A percentile compares a stretch with the other conserved stretches of the same genome.
These are phyloP conservation scores for Taiwanofungus camphoratus DNA, from an alignment of 1,284 basidiomycete species.

Conservation along the genomic window DNA sequence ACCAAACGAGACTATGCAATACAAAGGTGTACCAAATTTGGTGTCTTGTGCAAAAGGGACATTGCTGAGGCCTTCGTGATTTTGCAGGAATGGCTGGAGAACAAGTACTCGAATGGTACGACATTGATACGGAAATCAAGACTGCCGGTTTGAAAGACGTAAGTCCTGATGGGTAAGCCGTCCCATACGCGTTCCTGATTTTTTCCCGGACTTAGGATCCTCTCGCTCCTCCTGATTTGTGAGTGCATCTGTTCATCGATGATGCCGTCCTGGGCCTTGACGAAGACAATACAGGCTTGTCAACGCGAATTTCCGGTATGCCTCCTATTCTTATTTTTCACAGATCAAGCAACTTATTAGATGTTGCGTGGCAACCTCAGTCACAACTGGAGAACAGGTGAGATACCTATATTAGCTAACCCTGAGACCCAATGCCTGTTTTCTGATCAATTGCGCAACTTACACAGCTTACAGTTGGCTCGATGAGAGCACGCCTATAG, in stretches of 20 bases:
- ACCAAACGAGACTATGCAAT: conserved; percentile 45
- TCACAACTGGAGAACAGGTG: conserved; percentile 53
- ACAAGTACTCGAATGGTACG: conserved; percentile 58
- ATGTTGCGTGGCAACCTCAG: conserved; percentile 1
- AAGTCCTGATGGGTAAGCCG: conserved; percentile 22
- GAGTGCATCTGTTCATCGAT: conserved; percentile 16
- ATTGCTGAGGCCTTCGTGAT: background rate
- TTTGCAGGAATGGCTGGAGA: conserved; percentile 55
- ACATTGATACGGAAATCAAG: conserved; percentile 60
- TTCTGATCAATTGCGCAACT: background rate
- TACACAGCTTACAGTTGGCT: conserved; percentile 23
- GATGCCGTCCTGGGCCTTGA: background rate
- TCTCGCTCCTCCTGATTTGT: conserved; percentile 55
- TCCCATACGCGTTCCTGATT: background rate
- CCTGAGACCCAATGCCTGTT: background rate
- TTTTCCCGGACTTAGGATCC: conserved; percentile 40
- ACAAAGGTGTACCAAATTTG: conserved; percentile 39
- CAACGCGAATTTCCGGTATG: conserved; percentile 42
- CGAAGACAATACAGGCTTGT: conserved; percentile 40
- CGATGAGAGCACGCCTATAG: conserved; percentile 24
- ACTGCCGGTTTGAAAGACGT: conserved; percentile 53
- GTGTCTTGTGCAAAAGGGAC: background rate
- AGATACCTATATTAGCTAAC: background rate
- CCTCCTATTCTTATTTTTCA: background rate
- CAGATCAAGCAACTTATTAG: background rate